Percentiles rank a stretch among this genome's conserved stretches.
These are phyloP conservation scores for Sporodiniella umbellata DNA, from an alignment of 371 early-diverging fungal genomes.

Conservation along the genomic window DNA sequence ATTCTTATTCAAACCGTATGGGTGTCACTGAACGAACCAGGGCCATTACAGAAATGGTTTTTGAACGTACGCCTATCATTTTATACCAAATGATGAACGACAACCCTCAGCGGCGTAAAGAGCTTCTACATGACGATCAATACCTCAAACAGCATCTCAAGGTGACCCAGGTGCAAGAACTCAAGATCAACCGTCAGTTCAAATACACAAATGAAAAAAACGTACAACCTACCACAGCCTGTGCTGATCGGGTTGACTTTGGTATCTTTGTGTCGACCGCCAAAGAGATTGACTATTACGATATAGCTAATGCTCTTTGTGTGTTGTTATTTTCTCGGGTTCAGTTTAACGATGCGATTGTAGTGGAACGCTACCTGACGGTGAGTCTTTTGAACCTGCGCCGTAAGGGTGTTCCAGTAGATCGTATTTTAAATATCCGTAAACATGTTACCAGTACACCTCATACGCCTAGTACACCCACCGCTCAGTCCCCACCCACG, in stretches of 20 bases:
- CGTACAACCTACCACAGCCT: conserved; percentile 66
- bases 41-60: conserved; percentile 64
- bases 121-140: conserved; percentile 45
- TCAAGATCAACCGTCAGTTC: conserved; percentile 67
- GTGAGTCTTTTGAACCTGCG: conserved; percentile 59
- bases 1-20: conserved; percentile 45
- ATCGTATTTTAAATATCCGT: conserved; percentile 74
- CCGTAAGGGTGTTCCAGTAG: conserved; percentile 85
- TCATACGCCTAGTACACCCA: background rate
- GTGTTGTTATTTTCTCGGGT: conserved; percentile 57
- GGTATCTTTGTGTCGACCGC: conserved; percentile 60
- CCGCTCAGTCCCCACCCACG: background rate
- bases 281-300: conserved; percentile 75
- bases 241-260: conserved; percentile 53
- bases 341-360: conserved; percentile 64
- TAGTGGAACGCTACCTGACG: conserved; percentile 63
- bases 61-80: conserved; percentile 70
- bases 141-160: conserved; percentile 53
- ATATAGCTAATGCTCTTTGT: conserved; percentile 69
- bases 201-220: conserved; percentile 49
- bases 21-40: conserved; percentile 49
- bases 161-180: conserved; percentile 50
- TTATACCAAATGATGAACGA: conserved; percentile 65
- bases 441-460: conserved; percentile 2
- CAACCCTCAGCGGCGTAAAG: conserved; percentile 54